phyloP scores from a whole-genome alignment of 257 asterid species.

The Solanum stenotomum region DNA sequence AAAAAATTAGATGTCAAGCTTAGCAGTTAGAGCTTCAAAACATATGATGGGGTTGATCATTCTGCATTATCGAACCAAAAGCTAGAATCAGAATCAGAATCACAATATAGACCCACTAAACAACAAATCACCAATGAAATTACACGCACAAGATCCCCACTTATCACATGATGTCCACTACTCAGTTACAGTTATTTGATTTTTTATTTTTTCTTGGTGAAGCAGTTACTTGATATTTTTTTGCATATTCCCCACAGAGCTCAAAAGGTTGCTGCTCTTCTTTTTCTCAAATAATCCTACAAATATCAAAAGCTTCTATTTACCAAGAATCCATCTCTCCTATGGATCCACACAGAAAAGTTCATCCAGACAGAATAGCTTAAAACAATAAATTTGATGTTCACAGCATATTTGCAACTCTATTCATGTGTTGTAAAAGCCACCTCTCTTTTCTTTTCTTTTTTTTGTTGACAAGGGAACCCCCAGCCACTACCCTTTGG shows the following conservation, averaged over 20 bases:
- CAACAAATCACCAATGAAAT: background rate
- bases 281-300: background rate
- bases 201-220: no score
- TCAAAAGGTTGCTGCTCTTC: background rate
- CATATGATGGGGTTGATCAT: background rate
- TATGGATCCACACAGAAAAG: background rate
- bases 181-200: background rate
- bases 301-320: background rate
- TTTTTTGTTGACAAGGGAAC: background rate
- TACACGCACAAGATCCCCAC: background rate
- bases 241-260: background rate
- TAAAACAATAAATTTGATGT: background rate
- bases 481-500: background rate
- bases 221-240: background rate
- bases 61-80: background rate
- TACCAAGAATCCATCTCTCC: background rate
- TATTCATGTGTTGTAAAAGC: background rate
- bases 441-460: background rate
- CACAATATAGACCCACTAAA: background rate
- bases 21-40: background rate
- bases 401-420: background rate
- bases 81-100: background rate
- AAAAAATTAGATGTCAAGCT: background rate
- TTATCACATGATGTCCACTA: background rate
- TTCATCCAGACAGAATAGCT: background rate